Base-by-base conservation (phyloP, 2,329 filamentous ascomycete genomes). In the Nemania sp. region DNA sequence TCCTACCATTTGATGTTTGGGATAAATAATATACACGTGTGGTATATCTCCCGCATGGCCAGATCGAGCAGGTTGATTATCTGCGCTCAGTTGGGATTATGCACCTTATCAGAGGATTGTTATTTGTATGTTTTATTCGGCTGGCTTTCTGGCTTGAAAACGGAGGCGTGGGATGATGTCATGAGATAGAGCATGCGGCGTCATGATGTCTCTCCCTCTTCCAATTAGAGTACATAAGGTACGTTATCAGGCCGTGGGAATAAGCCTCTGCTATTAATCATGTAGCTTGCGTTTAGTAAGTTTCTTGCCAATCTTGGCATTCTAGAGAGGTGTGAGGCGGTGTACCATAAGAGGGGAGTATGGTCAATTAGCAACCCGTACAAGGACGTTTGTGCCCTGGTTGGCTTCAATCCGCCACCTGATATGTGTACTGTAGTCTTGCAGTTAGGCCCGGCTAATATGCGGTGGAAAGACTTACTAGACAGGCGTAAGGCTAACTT, bases 261-360 rank as follows among this genome's bases (percentile, higher is more conserved):
- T 20, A 29, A 20, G 15, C 3, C 20, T 10, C 1, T 53, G 27
- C 32, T 53, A 18, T 38, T 10, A 22, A 29, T 18, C n/a, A 15
- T 26, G 4, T n/a, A 51, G 56, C 15, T 93, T 58, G 92, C 91
- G 20, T 87, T 91, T 11, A 83, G 86, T 20, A 88, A 85, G 13
- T 93, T 92, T 84, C 92, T 86, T 4, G 89, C 90, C 7, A 87
- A 91, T 74, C 83, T 89, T 18, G 80, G 84, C 88, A 26, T 67
- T 15, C 32, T 62, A 13, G 61, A 67, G 22, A 38, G 35, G 5
- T 67, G 57, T 62, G 86, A 91, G 75, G 88, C 92, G 20, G 84
- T 88, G 43, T 93, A 93, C 80, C 84, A 89, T 74, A 90, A 89
- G 61, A 79, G 94, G 66, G 84, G 87, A 20, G 92, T 92, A 55